Evolutionary conservation across 202 grass and related monocot species (phyloP).

Genomic region (Zizania palustris): DNA sequence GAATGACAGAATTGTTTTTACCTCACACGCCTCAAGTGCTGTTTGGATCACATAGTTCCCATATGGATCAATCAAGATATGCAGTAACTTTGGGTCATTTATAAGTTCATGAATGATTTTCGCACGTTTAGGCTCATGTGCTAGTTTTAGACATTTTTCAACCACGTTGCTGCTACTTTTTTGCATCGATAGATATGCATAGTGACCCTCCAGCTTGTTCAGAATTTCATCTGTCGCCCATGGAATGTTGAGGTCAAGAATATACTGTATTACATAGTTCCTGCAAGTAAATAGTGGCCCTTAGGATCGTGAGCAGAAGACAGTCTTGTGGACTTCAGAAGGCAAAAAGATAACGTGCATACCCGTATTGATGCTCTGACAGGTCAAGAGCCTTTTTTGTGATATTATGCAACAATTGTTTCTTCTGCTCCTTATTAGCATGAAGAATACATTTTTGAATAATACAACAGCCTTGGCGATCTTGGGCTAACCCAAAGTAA

Average conservation of each 20-base stretch:
- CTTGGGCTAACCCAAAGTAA: slow-evolving; percentile 62
- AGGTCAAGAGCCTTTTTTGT: slow-evolving; percentile 54
- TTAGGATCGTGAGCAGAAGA: slow-evolving; percentile 6
- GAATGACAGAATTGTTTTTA: slow-evolving; percentile 14
- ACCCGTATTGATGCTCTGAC: slow-evolving; percentile 72
- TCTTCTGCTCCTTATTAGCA: slow-evolving; percentile 52
- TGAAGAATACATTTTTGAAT: slow-evolving; percentile 72
- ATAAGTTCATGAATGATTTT: slow-evolving; percentile 62
- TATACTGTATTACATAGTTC: slow-evolving; percentile 72
- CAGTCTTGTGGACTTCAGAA: background rate
- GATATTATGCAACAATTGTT: slow-evolving; percentile 50
- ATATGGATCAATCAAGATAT: slow-evolving; percentile 52
- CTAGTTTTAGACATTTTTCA: slow-evolving; percentile 57
- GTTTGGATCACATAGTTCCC: slow-evolving; percentile 81
- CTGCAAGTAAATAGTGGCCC: slow-evolving; percentile 36
- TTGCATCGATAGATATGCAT: slow-evolving; percentile 54
- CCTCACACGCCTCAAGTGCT: slow-evolving; percentile 55
- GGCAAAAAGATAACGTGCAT: slow-evolving; percentile 26
- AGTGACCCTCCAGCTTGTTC: slow-evolving; percentile 43
- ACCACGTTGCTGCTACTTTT: slow-evolving; percentile 73
- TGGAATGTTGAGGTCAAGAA: slow-evolving; percentile 44
- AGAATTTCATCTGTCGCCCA: slow-evolving; percentile 50
- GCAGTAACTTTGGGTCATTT: slow-evolving; percentile 37
- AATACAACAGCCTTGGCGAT: slow-evolving; percentile 76
- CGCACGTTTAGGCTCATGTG: background rate